Evolutionary conservation across 2,329 filamentous ascomycete genomes (phyloP).

Genomic region (Diaporthe citri): DNA sequence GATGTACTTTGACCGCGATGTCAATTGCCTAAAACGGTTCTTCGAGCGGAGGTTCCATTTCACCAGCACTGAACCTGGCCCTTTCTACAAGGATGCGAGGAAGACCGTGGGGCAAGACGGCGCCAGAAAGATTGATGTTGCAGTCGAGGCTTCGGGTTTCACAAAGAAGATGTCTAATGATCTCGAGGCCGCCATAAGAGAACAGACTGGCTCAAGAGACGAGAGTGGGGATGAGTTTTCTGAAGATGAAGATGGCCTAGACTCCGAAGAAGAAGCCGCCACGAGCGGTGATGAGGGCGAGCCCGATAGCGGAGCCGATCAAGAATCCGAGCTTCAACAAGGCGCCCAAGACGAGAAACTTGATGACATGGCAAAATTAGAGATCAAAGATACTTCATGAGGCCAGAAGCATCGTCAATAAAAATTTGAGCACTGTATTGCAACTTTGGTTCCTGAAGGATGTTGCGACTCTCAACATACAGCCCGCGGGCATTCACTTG

Average conservation of each 20-base stretch:
- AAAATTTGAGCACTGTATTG: background rate
- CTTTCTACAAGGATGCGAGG: slow-evolving; percentile 86
- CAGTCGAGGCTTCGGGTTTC: slow-evolving; percentile 93
- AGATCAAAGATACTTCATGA: slow-evolving; percentile 36
- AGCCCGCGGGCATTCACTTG: background rate
- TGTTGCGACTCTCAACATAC: background rate
- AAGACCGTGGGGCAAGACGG: slow-evolving; percentile 77
- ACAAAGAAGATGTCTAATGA: slow-evolving; percentile 98
- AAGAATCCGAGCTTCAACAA: background rate
- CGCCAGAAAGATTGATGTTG: slow-evolving; percentile 81
- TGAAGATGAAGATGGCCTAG: slow-evolving; percentile 50
- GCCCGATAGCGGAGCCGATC: slow-evolving; percentile 43
- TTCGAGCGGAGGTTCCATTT: slow-evolving; percentile 93
- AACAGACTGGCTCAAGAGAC: slow-evolving; percentile 70
- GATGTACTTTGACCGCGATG: slow-evolving; percentile 97
- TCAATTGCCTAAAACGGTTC: slow-evolving; percentile 94
- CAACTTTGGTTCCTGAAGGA: background rate
- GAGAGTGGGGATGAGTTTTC: slow-evolving; percentile 52
- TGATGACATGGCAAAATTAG: slow-evolving; percentile 41
- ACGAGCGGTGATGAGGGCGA: slow-evolving; percentile 44
- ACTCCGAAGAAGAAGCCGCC: slow-evolving; percentile 47
- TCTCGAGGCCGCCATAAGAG: slow-evolving; percentile 88
- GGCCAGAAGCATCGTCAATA: background rate
- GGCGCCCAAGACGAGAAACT: slow-evolving; percentile 28
- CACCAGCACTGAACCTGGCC: slow-evolving; percentile 82